These are phyloP conservation scores for Fusarium acutatum DNA, from an alignment of 2,329 filamentous ascomycete genomes.

Conservation along the genomic window DNA sequence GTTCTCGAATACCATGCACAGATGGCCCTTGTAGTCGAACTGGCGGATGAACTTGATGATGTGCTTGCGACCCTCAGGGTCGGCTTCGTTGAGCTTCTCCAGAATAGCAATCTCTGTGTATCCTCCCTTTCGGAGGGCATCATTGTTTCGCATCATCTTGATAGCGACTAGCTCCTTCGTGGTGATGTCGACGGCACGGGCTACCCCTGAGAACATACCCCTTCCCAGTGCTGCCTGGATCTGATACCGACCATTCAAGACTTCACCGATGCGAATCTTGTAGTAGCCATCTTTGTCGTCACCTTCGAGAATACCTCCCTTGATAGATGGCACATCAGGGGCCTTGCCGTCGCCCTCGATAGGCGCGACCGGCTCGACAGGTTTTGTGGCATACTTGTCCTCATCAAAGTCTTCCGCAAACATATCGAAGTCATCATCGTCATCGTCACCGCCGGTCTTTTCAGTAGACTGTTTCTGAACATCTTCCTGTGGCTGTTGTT, in stretches of 20 bases:
- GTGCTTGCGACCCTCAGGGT: constrained; percentile 90
- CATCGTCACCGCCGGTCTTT: constrained; percentile 50
- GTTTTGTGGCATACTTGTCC: constrained; percentile 68
- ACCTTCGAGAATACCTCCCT: constrained; percentile 84
- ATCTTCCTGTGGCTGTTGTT: constrained; percentile 40
- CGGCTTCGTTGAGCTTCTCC: constrained; percentile 83
- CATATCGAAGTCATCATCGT: constrained; percentile 76
- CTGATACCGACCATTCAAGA: constrained; percentile 89
- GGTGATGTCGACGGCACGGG: constrained; percentile 81
- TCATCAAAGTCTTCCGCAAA: constrained; percentile 84
- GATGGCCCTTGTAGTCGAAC: constrained; percentile 93
- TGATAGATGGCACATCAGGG: constrained; percentile 65
- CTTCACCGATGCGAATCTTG: constrained; percentile 90
- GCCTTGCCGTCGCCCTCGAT: constrained; percentile 57
- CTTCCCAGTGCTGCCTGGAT: constrained; percentile 87
- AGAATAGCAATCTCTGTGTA: constrained; percentile 95
- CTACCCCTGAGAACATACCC: constrained; percentile 97
- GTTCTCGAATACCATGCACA: constrained; percentile 98
- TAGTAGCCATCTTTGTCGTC: constrained; percentile 97
- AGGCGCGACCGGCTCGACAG: constrained; percentile 45
- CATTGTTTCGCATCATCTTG: constrained; percentile 98
- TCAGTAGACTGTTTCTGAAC: constrained; percentile 40
- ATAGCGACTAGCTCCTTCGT: constrained; percentile 85
- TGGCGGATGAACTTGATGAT: constrained; percentile 86
- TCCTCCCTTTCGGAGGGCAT: constrained; percentile 88